Conservation (phyloP, 768 basidiomycete genomes). For the Postia placenta region DNA sequence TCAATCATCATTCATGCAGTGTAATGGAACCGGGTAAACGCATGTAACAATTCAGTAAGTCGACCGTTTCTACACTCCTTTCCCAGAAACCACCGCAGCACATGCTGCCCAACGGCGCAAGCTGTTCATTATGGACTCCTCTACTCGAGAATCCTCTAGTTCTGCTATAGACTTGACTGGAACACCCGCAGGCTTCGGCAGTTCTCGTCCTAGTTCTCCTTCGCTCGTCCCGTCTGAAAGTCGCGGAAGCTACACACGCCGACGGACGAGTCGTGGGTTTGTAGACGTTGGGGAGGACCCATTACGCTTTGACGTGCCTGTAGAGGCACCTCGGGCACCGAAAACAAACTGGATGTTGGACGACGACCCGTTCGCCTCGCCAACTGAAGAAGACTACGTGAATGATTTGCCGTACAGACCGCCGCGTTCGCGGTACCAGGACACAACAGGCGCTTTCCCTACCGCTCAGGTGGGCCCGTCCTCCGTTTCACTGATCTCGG, state of each 20-base stretch:
- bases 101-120: not conserved
- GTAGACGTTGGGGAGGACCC: conserved; percentile 43
- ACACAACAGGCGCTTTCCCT: conserved; percentile 29
- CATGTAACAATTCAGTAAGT: too few relatives aligned
- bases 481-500: conserved; percentile 42
- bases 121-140: not conserved
- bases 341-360: conserved; percentile 20
- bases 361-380: conserved; percentile 47
- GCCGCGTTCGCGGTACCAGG: conserved; percentile 11
- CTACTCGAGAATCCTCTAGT: conserved; percentile 32
- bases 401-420: conserved; percentile 22
- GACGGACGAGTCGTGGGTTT: conserved; percentile 55
- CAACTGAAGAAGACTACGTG: conserved; percentile 32
- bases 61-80: too few relatives aligned
- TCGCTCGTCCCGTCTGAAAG: conserved; percentile 32
- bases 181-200: conserved; percentile 36
- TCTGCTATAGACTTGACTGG: conserved; percentile 51
- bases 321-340: conserved; percentile 20
- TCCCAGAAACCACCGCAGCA: too few relatives aligned
- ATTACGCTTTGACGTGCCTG: conserved; percentile 31
- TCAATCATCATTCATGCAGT: too few relatives aligned
- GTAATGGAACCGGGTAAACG: too few relatives aligned
- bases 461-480: conserved; percentile 43
- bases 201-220: conserved; percentile 47
- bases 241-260: conserved; percentile 33